Conservation (phyloP, 1,284 basidiomycete genomes). For the Mycena sp. region DNA sequence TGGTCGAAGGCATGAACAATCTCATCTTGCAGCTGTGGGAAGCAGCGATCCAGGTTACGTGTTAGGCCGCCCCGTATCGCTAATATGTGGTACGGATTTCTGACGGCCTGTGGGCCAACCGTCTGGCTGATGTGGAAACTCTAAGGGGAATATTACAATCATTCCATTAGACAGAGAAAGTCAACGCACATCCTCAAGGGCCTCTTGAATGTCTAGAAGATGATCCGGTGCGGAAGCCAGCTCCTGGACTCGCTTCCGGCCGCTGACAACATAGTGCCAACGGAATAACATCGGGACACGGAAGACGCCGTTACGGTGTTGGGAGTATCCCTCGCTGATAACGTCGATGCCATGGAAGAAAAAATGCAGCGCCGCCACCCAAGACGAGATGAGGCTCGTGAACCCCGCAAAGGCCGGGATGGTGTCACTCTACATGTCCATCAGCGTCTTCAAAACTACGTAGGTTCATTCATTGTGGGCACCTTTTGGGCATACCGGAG, state of each 20-base stretch:
- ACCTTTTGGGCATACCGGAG: not conserved
- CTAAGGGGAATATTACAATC: too few species aligned
- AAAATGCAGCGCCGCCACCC: not conserved
- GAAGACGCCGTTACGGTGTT: slow-evolving; percentile 9
- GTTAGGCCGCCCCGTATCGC: not conserved
- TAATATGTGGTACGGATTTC: not conserved
- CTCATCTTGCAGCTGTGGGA: not conserved
- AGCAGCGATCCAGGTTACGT: not conserved
- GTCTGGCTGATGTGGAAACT: not conserved
- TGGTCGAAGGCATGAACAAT: not conserved
- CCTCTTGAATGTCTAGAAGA: slow-evolving; percentile 5
- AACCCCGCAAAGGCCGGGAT: slow-evolving; percentile 4
- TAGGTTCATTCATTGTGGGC: not conserved
- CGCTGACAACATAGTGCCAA: slow-evolving; percentile 22
- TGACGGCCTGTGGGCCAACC: not conserved
- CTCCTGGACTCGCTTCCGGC: slow-evolving; percentile 6
- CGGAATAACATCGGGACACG: slow-evolving; percentile 7
- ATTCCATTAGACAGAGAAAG: not conserved
- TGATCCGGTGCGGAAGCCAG: slow-evolving; percentile 12
- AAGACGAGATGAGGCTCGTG: slow-evolving; percentile 14
- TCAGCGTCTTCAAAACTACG: not conserved
- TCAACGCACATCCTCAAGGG: slow-evolving; percentile 9
- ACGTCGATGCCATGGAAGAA: not conserved
- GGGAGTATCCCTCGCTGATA: not conserved
- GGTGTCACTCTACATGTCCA: not conserved